Base-by-base conservation (phyloP, 768 basidiomycete species). In the Leccinum rimulosum region DNA sequence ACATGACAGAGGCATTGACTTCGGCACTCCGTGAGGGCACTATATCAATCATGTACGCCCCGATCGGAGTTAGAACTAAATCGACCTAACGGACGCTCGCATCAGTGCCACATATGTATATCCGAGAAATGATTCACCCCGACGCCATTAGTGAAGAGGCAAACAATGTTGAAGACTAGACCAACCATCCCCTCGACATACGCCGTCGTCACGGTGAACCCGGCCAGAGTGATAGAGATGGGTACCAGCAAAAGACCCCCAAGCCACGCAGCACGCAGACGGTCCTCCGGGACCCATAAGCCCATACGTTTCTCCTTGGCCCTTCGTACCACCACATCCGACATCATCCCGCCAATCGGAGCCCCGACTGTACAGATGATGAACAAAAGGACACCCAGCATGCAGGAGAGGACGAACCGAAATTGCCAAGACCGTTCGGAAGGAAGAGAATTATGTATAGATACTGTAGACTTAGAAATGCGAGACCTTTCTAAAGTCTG, bases 231-330 rank as follows among this genome's bases (percentile, higher is more conserved):
- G 3, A 85, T 68, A 2, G 86, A 82, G 0, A 85, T 28, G 0
- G 88, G 89, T 6, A 81, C 74, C 31, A 88, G 71, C 17, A 82
- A 31, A 0, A 77, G 70, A 9, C 77, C 77, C 10, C 83, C 82
- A 6, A 76, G 63, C 35, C 83, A 67, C 1, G 80, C 74, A 2
- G 79, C 85, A 1, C 84, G 78, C 25, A 89, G 77, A 6, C 88
- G 82, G 61, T 88, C 89, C 68, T 91, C 87, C 0, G 87, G 87
- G 45, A 82, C 80, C 86, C 84, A 88, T 2, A 75, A 63, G 1
- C 86, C 86, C 0, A 77, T 78, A 19, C 86, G 80, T 5, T 73
- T 67, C 49, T 76, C 71, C 17, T 79, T 79, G 73, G 82, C 84
- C 47, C 64, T 67, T 15, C 79, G 72, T 22, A 91, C 74, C 0